A percentile compares a stretch with the other conserved stretches of the same genome.
phyloP scores from a whole-genome alignment of 192 early-diverging fungal species.

The Gaertneriomyces sp. region DNA sequence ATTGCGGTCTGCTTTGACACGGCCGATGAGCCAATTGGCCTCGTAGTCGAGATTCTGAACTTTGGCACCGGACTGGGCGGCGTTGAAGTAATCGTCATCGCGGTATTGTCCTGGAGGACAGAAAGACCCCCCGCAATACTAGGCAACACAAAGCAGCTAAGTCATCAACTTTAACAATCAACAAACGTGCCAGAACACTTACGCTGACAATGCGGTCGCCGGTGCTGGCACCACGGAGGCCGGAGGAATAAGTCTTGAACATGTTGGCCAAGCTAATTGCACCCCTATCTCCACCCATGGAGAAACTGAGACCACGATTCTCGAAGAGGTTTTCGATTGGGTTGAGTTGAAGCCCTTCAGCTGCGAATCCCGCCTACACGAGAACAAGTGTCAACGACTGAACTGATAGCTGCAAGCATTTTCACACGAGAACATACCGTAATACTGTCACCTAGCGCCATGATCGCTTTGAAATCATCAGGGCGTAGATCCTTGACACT shows the following conservation, averaged over 20 bases:
- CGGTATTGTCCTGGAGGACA: constrained; percentile 37
- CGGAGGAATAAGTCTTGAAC: constrained; percentile 36
- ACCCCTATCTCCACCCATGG: constrained; percentile 49
- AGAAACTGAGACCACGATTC: constrained; percentile 51
- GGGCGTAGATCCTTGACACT: background rate
- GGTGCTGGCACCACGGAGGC: constrained; percentile 35
- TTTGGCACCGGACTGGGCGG: constrained; percentile 55
- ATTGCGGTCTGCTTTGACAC: constrained; percentile 26
- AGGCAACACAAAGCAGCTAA: no score
- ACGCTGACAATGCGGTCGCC: constrained; percentile 35
- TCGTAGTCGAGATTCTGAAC: constrained; percentile 41
- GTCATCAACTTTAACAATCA: no score
- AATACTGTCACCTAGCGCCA: constrained; percentile 49
- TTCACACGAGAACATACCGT: no score
- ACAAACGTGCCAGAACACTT: background rate
- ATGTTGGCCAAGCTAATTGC: constrained; percentile 45
- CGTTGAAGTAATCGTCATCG: constrained; percentile 41
- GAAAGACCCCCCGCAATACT: constrained; percentile 24
- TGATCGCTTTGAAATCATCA: constrained; percentile 54
- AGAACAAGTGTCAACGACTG: background rate
- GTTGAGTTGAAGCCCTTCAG: constrained; percentile 34
- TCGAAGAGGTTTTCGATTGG: constrained; percentile 35
- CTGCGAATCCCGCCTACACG: constrained; percentile 52
- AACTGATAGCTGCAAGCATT: no score
- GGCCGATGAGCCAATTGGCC: constrained; percentile 42